A percentile compares a stretch with the other conserved stretches of the same genome.
phyloP scores from a whole-genome alignment of 345 rosid genomes.

The Fremontodendron californicum region DNA sequence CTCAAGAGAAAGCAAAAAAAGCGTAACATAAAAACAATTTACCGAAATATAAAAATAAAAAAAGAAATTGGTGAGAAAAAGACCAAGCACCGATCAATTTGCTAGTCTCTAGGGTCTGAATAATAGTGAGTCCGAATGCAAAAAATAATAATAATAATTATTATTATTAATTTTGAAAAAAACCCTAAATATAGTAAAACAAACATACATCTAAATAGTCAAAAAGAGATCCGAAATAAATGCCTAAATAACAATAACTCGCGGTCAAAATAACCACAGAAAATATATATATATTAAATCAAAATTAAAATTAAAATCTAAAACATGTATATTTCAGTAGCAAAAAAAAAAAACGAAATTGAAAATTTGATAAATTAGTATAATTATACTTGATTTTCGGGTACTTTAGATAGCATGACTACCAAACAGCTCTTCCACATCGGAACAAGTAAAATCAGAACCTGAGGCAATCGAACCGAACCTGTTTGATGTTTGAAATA shows the following conservation, averaged over 20 bases:
- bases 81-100: slow-evolving; percentile 30
- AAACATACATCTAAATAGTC: slow-evolving; percentile 20
- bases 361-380: neutral
- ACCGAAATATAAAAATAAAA: neutral
- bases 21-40: neutral
- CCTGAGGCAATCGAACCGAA: slow-evolving; percentile 16
- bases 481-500: neutral
- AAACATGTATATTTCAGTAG: neutral
- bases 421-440: neutral
- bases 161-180: neutral
- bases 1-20: neutral
- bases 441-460: slow-evolving; percentile 1
- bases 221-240: slow-evolving; percentile 54
- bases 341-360: neutral
- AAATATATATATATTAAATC: slow-evolving; percentile 10
- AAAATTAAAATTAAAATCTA: neutral
- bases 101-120: slow-evolving; percentile 29
- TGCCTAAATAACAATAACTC: slow-evolving; percentile 27
- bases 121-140: slow-evolving; percentile 15
- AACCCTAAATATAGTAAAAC: slow-evolving; percentile 31
- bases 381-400: neutral
- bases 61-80: slow-evolving; percentile 1
- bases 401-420: neutral
- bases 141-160: neutral
- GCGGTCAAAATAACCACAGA: slow-evolving; percentile 22